These are phyloP conservation scores for Pistacia atlantica DNA, from an alignment of 345 rosid species.

Conservation along the genomic window DNA sequence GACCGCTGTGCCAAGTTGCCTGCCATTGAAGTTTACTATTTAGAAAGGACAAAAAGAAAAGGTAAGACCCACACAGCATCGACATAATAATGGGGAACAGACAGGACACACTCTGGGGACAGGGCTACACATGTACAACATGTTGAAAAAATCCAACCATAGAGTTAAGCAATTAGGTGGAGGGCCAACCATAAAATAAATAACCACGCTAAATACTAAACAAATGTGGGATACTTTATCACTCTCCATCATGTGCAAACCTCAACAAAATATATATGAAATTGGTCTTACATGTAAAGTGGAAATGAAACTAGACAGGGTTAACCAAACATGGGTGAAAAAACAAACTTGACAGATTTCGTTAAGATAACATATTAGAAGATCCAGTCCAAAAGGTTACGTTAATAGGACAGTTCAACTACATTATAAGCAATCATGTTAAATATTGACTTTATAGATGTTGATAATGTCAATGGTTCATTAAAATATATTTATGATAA, in stretches of 20 bases:
- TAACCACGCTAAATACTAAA: neutral
- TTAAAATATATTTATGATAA: too few relatives aligned
- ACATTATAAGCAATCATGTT: neutral
- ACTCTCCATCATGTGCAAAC: neutral
- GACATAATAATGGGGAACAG: neutral
- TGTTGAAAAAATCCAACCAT: neutral
- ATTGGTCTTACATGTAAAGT: neutral
- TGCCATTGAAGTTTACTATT: slow-evolving; percentile 45
- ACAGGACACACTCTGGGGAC: neutral
- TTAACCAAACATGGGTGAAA: neutral
- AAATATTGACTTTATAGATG: neutral
- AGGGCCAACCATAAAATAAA: neutral
- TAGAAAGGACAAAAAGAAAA: slow-evolving; percentile 15
- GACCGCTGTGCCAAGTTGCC: slow-evolving; percentile 99
- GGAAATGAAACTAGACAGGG: neutral
- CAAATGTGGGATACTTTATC: neutral
- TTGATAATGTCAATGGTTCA: neutral
- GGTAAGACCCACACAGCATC: neutral
- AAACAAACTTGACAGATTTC: neutral
- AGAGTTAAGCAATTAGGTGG: neutral
- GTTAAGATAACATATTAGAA: neutral
- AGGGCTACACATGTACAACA: neutral
- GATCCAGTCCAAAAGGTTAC: neutral
- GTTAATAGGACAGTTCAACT: neutral
- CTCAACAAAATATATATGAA: neutral